These are phyloP conservation scores for Syzygium grande DNA, from an alignment of 345 rosid genomes.

Conservation along the genomic window DNA sequence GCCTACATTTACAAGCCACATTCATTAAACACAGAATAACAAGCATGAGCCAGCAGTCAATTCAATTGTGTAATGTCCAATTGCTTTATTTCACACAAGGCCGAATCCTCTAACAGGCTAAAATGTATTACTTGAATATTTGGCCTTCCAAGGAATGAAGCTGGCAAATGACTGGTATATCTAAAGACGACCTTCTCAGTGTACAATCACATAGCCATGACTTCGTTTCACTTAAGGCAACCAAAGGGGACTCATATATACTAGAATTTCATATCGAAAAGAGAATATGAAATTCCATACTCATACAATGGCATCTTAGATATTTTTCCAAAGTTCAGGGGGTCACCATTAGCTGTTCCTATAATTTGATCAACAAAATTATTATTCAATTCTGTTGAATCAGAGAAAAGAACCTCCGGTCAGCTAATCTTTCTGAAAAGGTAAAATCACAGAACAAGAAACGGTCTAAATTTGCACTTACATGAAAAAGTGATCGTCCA, in stretches of 20 bases:
- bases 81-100: not conserved
- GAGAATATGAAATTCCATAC: not conserved
- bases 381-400: not conserved
- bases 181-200: not conserved
- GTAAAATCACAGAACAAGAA: not conserved
- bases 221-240: not conserved
- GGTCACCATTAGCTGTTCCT: not conserved
- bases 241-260: not conserved
- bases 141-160: not conserved
- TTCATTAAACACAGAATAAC: not conserved
- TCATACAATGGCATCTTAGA: not conserved
- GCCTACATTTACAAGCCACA: conserved; percentile 51
- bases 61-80: not conserved
- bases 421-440: not conserved
- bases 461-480: conserved; percentile 20
- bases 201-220: not conserved
- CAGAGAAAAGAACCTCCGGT: not conserved
- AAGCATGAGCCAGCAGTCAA: not conserved
- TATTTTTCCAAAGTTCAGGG: not conserved
- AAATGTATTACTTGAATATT: not conserved
- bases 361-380: not conserved
- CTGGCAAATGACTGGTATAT: not conserved
- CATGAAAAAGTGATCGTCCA: conserved; percentile 93
- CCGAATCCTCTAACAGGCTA: not conserved
- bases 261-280: not conserved